Evolutionary conservation across 2,329 filamentous ascomycete genomes (phyloP), one percentile per base, ranked within the genome.

Genomic region (Diplodia intermedia): DNA sequence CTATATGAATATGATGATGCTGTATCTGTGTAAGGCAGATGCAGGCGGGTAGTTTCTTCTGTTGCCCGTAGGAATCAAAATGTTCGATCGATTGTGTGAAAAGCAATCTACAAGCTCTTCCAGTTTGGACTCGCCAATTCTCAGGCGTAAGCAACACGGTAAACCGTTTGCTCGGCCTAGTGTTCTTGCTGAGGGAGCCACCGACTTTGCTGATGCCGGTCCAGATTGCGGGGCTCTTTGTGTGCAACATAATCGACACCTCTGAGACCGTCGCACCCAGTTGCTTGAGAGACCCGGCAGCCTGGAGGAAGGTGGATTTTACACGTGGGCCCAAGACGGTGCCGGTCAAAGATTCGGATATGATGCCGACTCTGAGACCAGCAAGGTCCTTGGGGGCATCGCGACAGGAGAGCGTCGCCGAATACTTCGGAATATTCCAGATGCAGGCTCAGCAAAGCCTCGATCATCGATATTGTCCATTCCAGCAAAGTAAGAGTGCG

Each of bases 261-360:
- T 86, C 81, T 33, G 82, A 80, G 0, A 88, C 78, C 0, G 71
- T 77, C 4, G 86, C 86, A 0, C 86, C 86, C 0, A 87, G 77
- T 0, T 77, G 73, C 47, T 75, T 69, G 66, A 86, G 80, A 23
- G 75, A 79, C 1, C 75, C 72, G 0, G 78, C 78, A 0, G 86
- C 83, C 2, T 72, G 70, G n/a, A 78, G 74, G 15, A 87, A 82
- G 0, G 77, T 76, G 0, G 78, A 70, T 43, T 74, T 79, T 4
- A 85, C 82, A 15, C 73, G 75, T 4, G 78, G 74, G 66, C 81
- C 79, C 2, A 83, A 74, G 1, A 79, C 72, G 1, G 75, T 70
- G 8, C 71, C 67, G 1, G 69, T 70, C 14, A 78, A 68, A 2
- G 75, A 76, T 55, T 78, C 76, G 1, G 69, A 67, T 50, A 79